Conservation (phyloP, 2,329 filamentous ascomycete genomes). For the Colletotrichum musae region DNA sequence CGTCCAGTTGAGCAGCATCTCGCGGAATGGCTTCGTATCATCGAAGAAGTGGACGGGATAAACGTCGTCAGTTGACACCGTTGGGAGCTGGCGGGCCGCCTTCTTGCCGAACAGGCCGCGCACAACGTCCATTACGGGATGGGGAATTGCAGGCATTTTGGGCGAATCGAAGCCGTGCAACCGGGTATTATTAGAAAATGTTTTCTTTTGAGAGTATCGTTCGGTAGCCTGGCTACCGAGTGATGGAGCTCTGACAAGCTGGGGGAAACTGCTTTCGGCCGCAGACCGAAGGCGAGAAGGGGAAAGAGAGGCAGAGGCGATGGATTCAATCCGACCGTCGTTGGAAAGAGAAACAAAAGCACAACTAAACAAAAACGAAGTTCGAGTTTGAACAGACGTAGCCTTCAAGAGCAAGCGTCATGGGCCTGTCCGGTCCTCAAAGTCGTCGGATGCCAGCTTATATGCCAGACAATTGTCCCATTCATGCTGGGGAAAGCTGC, state of each 20-base stretch:
- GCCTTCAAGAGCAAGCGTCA: background rate
- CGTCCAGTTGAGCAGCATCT: conserved; percentile 50
- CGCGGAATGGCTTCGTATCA: conserved; percentile 44
- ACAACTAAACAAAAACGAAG: conserved; percentile 21
- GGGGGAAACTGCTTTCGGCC: conserved; percentile 19
- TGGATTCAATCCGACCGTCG: conserved; percentile 33
- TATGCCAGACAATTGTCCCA: conserved; percentile 27
- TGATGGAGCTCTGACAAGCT: conserved; percentile 27
- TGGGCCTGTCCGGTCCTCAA: background rate
- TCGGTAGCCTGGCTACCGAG: conserved; percentile 15
- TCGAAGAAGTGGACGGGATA: conserved; percentile 53
- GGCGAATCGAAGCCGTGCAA: background rate
- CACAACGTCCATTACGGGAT: conserved; percentile 24
- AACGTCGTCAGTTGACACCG: conserved; percentile 45
- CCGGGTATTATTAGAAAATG: background rate
- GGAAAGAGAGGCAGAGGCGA: conserved; percentile 3
- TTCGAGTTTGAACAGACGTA: conserved; percentile 5
- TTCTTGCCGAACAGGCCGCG: conserved; percentile 25
- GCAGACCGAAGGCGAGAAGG: conserved; percentile 10
- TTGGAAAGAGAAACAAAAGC: background rate
- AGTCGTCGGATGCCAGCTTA: conserved; percentile 35
- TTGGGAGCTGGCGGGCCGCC: conserved; percentile 26
- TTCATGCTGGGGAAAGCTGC: background rate
- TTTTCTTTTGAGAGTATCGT: background rate
- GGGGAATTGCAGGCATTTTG: background rate